These are phyloP conservation scores for Cyberlindnera veronae DNA, from an alignment of 805 yeast genomes.

Conservation along the genomic window DNA sequence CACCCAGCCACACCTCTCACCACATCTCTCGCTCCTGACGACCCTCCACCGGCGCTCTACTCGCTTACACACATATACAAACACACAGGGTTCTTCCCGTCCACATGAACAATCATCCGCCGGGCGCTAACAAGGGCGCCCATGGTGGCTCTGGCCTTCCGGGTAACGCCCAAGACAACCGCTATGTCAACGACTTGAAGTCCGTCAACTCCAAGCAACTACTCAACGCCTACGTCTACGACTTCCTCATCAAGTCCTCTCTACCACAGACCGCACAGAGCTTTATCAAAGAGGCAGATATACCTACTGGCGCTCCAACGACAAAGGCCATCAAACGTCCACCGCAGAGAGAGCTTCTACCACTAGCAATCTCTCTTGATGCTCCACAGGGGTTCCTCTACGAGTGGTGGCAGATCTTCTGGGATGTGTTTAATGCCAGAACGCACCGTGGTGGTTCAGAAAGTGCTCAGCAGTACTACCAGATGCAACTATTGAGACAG, in stretches of 20 bases:
- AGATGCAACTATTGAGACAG: slow-evolving; percentile 55
- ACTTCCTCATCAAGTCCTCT: slow-evolving; percentile 73
- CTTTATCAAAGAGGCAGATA: slow-evolving; percentile 74
- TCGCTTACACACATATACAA: too few relatives aligned
- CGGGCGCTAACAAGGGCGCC: slow-evolving; percentile 8
- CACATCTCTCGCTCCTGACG: too few relatives aligned
- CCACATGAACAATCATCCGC: slow-evolving; percentile 8
- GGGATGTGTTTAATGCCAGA: slow-evolving; percentile 89
- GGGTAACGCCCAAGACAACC: slow-evolving; percentile 2
- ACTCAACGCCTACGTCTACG: slow-evolving; percentile 82
- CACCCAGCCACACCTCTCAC: too few relatives aligned
- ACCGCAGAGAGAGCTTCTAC: slow-evolving; percentile 41
- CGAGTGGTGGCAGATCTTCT: slow-evolving; percentile 96
- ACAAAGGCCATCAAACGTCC: slow-evolving; percentile 22
- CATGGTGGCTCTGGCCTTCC: slow-evolving; percentile 5
- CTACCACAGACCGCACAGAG: slow-evolving; percentile 68
- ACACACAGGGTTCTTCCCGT: neutral
- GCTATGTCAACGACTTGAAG: slow-evolving; percentile 26
- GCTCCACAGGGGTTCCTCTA: slow-evolving; percentile 83
- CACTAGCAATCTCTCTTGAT: slow-evolving; percentile 58
- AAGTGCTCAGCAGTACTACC: slow-evolving; percentile 69
- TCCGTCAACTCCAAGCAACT: slow-evolving; percentile 42
- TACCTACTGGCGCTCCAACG: slow-evolving; percentile 32
- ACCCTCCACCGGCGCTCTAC: too few relatives aligned
- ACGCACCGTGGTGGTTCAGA: slow-evolving; percentile 61